Evolutionary conservation across 352 stramenopile genomes (phyloP), one percentile per base, ranked within the genome.

Genomic region (Phytophthora kernoviae): DNA sequence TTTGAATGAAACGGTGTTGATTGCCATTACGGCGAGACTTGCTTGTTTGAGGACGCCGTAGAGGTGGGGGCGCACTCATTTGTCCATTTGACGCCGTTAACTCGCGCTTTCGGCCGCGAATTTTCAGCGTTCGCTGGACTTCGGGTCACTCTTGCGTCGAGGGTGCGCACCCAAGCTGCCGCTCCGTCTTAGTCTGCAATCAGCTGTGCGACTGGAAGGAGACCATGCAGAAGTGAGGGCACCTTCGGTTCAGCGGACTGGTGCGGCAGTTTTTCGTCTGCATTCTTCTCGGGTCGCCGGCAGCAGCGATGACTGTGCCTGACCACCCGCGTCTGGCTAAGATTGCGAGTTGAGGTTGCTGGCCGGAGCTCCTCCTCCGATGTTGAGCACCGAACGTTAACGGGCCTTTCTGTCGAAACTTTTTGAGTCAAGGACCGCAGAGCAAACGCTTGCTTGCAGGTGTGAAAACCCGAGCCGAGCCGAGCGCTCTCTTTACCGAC

Each of bases 111-210:
- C 52, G 46, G 10, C 30, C 39, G 42, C 21, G 32, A 54, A 17
- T 41, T 58, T 43, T 42, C 44, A 70, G 60, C 36, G 21, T 1
- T 45, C 36, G 51, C 66, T 75, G 56, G 33, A 68, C 66, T 62
- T 60, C 26, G 32, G 54, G 67, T 53, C 52, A 65, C 56, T 17
- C 24, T 30, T 30, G 24, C 24, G 24, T 30, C 24, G 11, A 40
- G 54, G 60, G 45, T 68, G 54, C 48, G 58, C 54, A 65, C 64
- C 58, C 49, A 60, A 12, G n/a, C 41, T 42, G n/a, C 47, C 41
- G n/a, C 39, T 36, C 43, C 6, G 18, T 70, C 61, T 70, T 68
- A 70, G 61, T 75, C 66, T 11, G 27, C 43, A 70, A 56, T 75
- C 66, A 7, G 27, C 43, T 37, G 43, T 3, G 34, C 36, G 24